Conservation (phyloP, 2,329 filamentous ascomycete species). For the Claviceps fusiformis region DNA sequence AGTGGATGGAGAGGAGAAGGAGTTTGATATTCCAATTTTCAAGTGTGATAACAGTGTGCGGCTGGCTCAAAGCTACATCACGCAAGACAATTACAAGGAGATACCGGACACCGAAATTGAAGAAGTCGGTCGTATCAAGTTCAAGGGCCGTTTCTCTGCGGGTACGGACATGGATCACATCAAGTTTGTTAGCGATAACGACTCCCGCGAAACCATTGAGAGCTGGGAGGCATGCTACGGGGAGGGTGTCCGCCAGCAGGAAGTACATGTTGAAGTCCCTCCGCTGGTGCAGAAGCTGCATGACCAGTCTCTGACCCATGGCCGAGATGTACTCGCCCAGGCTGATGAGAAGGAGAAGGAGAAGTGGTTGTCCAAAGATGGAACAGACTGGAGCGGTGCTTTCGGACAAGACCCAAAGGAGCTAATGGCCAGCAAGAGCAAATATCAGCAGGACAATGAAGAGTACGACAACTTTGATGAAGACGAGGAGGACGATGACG, state of each 20-base stretch:
- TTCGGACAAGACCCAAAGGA: constrained; percentile 64
- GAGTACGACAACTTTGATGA: constrained; percentile 26
- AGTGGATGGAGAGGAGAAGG: constrained; percentile 61
- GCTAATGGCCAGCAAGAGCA: constrained; percentile 22
- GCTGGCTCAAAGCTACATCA: constrained; percentile 86
- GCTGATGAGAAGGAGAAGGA: constrained; percentile 58
- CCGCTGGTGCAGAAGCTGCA: constrained; percentile 62
- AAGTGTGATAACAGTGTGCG: constrained; percentile 61
- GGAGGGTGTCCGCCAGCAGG: constrained; percentile 65
- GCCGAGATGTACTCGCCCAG: constrained; percentile 66
- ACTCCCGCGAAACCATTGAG: constrained; percentile 85
- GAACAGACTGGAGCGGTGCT: constrained; percentile 74
- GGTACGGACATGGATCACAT: constrained; percentile 81
- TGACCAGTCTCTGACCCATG: constrained; percentile 64
- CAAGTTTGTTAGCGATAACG: constrained; percentile 71
- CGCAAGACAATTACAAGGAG: constrained; percentile 55
- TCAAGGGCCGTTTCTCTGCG: constrained; percentile 72
- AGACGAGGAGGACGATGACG: constrained; percentile 17
- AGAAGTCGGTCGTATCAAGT: constrained; percentile 69
- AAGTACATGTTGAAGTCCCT: constrained; percentile 62
- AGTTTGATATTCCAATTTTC: constrained; percentile 86
- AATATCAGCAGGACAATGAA: constrained; percentile 20
- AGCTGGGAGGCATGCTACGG: constrained; percentile 85
- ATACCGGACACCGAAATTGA: constrained; percentile 65
- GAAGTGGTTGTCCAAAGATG: constrained; percentile 67